These are phyloP conservation scores for Litchi chinensis DNA, from an alignment of 345 rosid species.

Conservation along the genomic window DNA sequence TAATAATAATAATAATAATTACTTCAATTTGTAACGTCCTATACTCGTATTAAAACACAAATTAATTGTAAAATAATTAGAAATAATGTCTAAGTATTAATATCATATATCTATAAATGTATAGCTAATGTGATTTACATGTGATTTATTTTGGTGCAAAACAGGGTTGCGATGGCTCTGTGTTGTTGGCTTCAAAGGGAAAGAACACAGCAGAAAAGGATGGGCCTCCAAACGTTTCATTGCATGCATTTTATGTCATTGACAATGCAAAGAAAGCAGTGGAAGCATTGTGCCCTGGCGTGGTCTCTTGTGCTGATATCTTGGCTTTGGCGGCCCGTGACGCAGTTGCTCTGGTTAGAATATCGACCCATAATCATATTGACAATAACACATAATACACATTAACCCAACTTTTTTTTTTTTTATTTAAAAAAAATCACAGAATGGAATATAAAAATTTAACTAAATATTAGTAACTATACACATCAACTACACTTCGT, in stretches of 20 bases:
- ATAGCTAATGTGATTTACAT: neutral
- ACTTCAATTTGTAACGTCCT: no score
- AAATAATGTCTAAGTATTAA: no score
- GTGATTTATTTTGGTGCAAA: neutral
- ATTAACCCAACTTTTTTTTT: no score
- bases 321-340: slow-evolving; percentile 84
- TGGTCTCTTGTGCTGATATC: slow-evolving; percentile 90
- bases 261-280: slow-evolving; percentile 77
- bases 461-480: no score
- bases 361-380: neutral
- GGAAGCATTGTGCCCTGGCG: slow-evolving; percentile 76
- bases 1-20: no score
- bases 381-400: no score
- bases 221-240: slow-evolving; percentile 86
- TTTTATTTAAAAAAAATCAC: no score
- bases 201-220: slow-evolving; percentile 80
- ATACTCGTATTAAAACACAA: no score
- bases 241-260: slow-evolving; percentile 85
- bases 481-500: no score
- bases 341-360: slow-evolving; percentile 70
- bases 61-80: no score
- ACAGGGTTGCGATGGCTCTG: slow-evolving; percentile 92
- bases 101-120: no score
- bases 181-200: slow-evolving; percentile 67
- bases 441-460: no score